Evolutionary conservation across 139 green algal genomes (phyloP).

Genomic region (Nannochloris sp.): DNA sequence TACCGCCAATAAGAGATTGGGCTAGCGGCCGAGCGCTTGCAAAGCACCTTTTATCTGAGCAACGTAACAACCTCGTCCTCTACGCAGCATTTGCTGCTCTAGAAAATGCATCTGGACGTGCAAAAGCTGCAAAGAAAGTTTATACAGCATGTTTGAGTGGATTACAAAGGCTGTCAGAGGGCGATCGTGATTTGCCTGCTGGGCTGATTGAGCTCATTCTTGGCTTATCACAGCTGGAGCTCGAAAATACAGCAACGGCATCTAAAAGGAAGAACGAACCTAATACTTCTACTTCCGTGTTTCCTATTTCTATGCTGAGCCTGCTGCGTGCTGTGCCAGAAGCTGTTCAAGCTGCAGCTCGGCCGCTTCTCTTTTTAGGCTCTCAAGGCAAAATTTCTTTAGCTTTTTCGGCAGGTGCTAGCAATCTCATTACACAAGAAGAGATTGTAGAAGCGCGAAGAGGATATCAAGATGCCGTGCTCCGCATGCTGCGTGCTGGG

Average conservation of each 20-base stretch:
- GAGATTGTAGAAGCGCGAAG: constrained; percentile 9
- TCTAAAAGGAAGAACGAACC: too few species aligned
- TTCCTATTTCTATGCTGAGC: neutral
- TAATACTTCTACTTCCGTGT: too few species aligned
- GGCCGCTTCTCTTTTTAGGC: constrained; percentile 12
- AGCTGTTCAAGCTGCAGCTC: neutral
- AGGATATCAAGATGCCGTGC: constrained; percentile 10
- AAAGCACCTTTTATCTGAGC: constrained; percentile 35
- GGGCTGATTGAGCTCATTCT: constrained; percentile 4
- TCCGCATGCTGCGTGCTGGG: neutral
- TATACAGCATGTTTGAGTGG: constrained; percentile 25
- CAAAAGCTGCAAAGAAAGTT: constrained; percentile 42
- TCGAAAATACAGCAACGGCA: neutral
- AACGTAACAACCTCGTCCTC: constrained; percentile 32
- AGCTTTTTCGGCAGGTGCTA: neutral
- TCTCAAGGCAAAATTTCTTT: constrained; percentile 3
- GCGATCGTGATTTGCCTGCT: neutral
- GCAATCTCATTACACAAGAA: neutral
- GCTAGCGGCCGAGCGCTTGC: constrained; percentile 15
- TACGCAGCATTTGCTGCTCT: constrained; percentile 36
- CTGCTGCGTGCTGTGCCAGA: neutral
- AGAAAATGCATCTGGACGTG: constrained; percentile 26
- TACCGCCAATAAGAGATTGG: too few species aligned
- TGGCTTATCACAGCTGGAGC: constrained; percentile 5
- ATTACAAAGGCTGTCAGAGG: too few species aligned